Evolutionary conservation across 345 rosid genomes (phyloP).

Genomic region (Conringia planisiliqua): DNA sequence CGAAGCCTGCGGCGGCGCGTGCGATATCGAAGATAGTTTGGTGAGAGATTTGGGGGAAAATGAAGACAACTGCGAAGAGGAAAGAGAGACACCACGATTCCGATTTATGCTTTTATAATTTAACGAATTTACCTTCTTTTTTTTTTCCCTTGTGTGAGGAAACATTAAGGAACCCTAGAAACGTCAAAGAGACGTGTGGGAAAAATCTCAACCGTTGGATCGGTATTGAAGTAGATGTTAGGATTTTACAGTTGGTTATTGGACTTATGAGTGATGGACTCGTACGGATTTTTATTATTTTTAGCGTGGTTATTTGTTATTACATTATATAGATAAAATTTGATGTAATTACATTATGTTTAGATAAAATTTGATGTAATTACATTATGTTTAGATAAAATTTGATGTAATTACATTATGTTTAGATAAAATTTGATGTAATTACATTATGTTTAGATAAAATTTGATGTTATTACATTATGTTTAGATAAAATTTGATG

Average conservation of each 20-base stretch:
- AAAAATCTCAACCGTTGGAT: conserved; percentile 6
- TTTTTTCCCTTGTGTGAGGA: neutral
- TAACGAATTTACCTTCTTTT: neutral
- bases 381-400: too few species aligned
- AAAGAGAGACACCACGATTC: neutral
- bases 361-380: too few species aligned
- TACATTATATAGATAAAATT: too few species aligned
- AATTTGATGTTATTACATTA: too few species aligned
- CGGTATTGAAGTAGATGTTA: neutral
- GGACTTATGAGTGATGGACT: neutral
- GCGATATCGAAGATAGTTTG: conserved; percentile 15
- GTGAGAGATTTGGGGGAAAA: conserved; percentile 8
- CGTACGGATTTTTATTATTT: too few species aligned
- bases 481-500: too few species aligned
- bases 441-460: too few species aligned
- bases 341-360: too few species aligned
- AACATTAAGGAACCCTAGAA: neutral
- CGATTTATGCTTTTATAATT: neutral
- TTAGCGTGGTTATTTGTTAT: too few species aligned
- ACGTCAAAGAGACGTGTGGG: neutral
- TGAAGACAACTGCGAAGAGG: conserved; percentile 19
- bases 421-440: too few species aligned
- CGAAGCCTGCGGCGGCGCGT: conserved; percentile 48
- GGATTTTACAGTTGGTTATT: neutral
- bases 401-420: too few species aligned